Evolutionary conservation across 1,284 basidiomycete genomes (phyloP).

Genomic region (Microbotryum violaceum): DNA sequence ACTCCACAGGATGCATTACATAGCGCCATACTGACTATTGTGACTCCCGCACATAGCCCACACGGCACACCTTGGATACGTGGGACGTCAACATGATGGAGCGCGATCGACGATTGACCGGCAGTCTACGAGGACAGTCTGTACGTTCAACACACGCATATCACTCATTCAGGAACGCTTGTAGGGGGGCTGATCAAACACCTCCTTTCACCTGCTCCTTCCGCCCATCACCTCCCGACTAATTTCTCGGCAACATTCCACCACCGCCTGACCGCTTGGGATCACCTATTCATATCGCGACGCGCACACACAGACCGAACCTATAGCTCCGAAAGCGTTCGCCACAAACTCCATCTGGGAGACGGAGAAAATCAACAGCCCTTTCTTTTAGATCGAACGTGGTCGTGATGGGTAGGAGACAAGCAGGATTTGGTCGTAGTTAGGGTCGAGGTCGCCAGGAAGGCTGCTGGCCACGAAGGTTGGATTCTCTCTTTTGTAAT

Average conservation of each 20-base stretch:
- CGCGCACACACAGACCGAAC: slow-evolving; percentile 52
- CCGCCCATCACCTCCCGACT: neutral
- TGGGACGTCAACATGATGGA: slow-evolving; percentile 97
- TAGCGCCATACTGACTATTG: neutral
- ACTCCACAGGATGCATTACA: neutral
- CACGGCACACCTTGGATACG: slow-evolving; percentile 70
- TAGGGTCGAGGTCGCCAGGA: no score
- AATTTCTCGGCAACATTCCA: neutral
- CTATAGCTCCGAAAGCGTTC: slow-evolving; percentile 63
- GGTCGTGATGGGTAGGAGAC: neutral
- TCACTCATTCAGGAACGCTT: neutral
- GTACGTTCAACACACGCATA: slow-evolving; percentile 47
- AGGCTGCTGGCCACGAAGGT: no score
- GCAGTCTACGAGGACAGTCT: slow-evolving; percentile 71
- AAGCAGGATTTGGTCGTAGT: no score
- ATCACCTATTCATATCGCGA: neutral
- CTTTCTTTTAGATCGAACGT: slow-evolving; percentile 15
- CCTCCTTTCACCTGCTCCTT: neutral
- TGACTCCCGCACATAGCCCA: slow-evolving; percentile 50
- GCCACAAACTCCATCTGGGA: slow-evolving; percentile 71
- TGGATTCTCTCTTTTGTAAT: no score
- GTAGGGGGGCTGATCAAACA: no score
- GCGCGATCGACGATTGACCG: slow-evolving; percentile 78
- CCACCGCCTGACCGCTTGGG: neutral
- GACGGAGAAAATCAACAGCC: slow-evolving; percentile 48